A percentile compares a stretch with the other conserved stretches of the same genome.
Conservation (phyloP, 2,329 filamentous ascomycete species). For the Sarocladium kiliense region DNA sequence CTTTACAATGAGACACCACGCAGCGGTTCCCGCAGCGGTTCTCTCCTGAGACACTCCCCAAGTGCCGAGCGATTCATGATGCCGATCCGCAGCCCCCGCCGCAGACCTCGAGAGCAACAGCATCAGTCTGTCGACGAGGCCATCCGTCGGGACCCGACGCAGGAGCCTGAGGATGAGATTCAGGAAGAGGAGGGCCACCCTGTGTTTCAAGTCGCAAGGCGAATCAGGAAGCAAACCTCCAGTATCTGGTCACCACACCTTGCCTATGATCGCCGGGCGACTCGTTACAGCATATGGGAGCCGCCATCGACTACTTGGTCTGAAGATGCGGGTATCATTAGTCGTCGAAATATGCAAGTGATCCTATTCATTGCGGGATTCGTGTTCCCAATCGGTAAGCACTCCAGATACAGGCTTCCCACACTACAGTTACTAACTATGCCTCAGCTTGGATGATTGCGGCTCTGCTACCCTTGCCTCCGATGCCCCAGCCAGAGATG, state of each 20-base stretch:
- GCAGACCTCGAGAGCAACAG: slow-evolving; percentile 34
- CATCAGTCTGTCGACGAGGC: slow-evolving; percentile 8
- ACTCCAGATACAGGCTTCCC: background rate
- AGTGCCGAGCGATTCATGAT: slow-evolving; percentile 42
- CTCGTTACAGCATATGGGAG: slow-evolving; percentile 62
- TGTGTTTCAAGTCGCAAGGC: slow-evolving; percentile 20
- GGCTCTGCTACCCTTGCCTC: slow-evolving; percentile 66
- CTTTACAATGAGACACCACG: slow-evolving; percentile 35
- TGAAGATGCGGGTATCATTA: slow-evolving; percentile 53
- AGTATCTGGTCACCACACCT: slow-evolving; percentile 72
- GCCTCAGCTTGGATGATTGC: slow-evolving; percentile 71
- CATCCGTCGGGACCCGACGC: background rate
- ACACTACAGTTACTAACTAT: slow-evolving; percentile 16
- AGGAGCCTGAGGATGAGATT: slow-evolving; percentile 4
- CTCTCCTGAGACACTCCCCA: slow-evolving; percentile 43
- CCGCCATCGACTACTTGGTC: slow-evolving; percentile 66
- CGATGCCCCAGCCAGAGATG: slow-evolving; percentile 47
- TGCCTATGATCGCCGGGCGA: slow-evolving; percentile 54
- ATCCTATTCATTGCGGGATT: slow-evolving; percentile 73
- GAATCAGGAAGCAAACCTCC: slow-evolving; percentile 45
- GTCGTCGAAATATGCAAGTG: slow-evolving; percentile 68
- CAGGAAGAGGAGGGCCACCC: slow-evolving; percentile 11
- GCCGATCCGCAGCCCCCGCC: slow-evolving; percentile 40
- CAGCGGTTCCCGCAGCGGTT: slow-evolving; percentile 28
- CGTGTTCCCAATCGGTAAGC: slow-evolving; percentile 65